Base-by-base conservation (phyloP, 1,284 basidiomycete species). In the Naganishia albida region DNA sequence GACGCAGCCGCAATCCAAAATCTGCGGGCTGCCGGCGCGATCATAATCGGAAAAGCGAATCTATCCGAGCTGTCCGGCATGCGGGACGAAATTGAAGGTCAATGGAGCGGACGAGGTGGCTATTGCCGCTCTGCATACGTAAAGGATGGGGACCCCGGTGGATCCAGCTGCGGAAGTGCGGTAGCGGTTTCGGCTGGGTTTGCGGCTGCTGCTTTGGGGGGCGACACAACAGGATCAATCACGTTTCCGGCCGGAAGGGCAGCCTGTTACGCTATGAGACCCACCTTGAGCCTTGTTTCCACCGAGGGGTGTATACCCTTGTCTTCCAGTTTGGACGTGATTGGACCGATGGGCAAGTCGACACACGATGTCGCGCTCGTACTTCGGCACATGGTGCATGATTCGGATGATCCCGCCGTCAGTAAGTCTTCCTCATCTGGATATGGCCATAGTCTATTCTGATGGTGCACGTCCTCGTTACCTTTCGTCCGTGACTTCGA, bases 101-200 rank as follows among this genome's bases (percentile, higher is more conserved):
- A 71, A n/a, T 74, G 72, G 71, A 70, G 67, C 1, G 71, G 70
- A 4, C 56, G 69, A 16, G 71, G 70, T 7, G 72, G 70, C 0
- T 71, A 73, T 52, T 70, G 69, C 4, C 67, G 64, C 13, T 71
- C 70, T 1, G 72, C 73, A 7, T 73, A 74, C 52, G 70, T 71
- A 13, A 10, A 34, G 10, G 10, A 34, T 10, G 34, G 34, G 6
- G 67, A 72, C 56, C 72, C 72, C 2, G 64, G 63, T 25, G 72
- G 73, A 7, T 68, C 67, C 16, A 69, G 68, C 6, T 62, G 66
- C 26, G 73, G 73, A 26, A 69, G 69, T 25, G 72, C 69, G 3
- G 73, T 74, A 1, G 73, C 69, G 2, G 55, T 69, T n/a, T 64
- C 56, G 39, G 72, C 71, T 10, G 73, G 72, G 2, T 72, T 72